Evolutionary conservation across 805 yeast genomes (phyloP).

Genomic region (Starmerella bombi): DNA sequence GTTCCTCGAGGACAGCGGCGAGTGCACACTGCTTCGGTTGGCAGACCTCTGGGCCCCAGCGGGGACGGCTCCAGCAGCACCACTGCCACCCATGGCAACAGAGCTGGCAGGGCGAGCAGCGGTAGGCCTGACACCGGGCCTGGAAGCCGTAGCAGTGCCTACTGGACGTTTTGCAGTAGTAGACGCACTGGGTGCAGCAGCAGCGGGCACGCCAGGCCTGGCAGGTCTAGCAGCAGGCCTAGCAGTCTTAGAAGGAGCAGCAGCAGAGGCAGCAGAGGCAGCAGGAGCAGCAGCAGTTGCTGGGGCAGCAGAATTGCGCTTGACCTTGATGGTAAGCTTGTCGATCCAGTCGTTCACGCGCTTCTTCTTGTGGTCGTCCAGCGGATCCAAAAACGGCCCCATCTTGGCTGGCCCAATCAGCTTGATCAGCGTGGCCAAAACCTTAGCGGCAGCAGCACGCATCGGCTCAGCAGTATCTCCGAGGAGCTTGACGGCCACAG

Average conservation of each 20-base stretch:
- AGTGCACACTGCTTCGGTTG: neutral
- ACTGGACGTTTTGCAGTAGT: neutral
- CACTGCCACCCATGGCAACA: neutral
- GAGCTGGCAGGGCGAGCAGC: neutral
- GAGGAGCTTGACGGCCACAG: conserved; percentile 46
- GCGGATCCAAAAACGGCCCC: conserved; percentile 43
- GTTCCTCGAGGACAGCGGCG: neutral
- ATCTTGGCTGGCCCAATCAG: conserved; percentile 64
- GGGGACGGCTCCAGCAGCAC: neutral
- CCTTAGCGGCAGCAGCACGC: conserved; percentile 61
- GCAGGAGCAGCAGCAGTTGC: conserved; percentile 12
- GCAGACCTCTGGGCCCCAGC: neutral
- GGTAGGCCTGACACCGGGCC: neutral
- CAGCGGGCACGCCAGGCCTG: neutral
- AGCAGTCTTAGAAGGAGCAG: conserved; percentile 2
- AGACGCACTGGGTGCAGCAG: conserved; percentile 1
- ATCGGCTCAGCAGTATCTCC: conserved; percentile 76
- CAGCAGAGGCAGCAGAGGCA: conserved; percentile 1
- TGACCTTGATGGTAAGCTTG: conserved; percentile 38
- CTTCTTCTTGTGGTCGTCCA: conserved; percentile 62
- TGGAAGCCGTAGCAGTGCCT: neutral
- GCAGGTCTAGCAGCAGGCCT: neutral
- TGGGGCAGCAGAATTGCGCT: conserved; percentile 1
- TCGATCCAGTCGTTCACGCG: conserved; percentile 52
- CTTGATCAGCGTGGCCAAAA: conserved; percentile 71